These are phyloP conservation scores for Phytophthora citrophthora DNA, from an alignment of 352 stramenopile genomes.

Conservation along the genomic window DNA sequence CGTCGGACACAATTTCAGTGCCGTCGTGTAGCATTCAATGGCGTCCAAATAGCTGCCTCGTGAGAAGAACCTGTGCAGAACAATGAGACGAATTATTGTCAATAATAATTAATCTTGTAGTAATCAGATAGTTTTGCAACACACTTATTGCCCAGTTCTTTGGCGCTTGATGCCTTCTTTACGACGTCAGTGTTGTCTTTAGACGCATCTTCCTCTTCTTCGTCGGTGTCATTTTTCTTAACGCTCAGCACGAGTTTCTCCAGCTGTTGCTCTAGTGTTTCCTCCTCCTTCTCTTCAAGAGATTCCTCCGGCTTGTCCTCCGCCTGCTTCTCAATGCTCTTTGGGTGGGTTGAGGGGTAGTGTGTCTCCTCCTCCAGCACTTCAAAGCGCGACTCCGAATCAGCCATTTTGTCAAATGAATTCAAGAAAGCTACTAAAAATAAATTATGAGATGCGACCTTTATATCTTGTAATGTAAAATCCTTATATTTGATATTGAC, in stretches of 20 bases:
- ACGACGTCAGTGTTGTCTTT: slow-evolving; percentile 42
- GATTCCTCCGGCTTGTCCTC: slow-evolving; percentile 14
- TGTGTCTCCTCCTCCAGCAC: slow-evolving; percentile 89
- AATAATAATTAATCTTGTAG: too few species aligned
- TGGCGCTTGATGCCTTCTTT: slow-evolving; percentile 74
- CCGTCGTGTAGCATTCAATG: slow-evolving; percentile 87
- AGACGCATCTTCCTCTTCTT: slow-evolving; percentile 32
- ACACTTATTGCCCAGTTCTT: slow-evolving; percentile 88
- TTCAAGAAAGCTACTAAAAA: slow-evolving; percentile 15
- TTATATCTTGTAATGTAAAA: too few species aligned
- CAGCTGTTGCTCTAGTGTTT: slow-evolving; percentile 73
- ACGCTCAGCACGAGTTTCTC: slow-evolving; percentile 56
- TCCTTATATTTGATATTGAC: too few species aligned
- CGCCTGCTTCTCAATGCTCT: slow-evolving; percentile 20
- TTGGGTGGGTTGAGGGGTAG: slow-evolving; percentile 52
- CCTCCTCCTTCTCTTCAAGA: slow-evolving; percentile 36
- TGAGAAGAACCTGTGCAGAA: slow-evolving; percentile 65
- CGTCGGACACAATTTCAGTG: slow-evolving; percentile 76
- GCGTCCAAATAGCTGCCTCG: slow-evolving; percentile 77
- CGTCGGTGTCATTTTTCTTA: slow-evolving; percentile 16
- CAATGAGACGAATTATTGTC: too few species aligned
- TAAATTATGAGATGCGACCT: too few species aligned
- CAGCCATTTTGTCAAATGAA: slow-evolving; percentile 22
- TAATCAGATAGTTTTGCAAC: slow-evolving; percentile 6
- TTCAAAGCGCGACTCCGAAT: slow-evolving; percentile 70